Evolutionary conservation across 2,329 filamentous ascomycete genomes (phyloP).

Genomic region (Trematosphaeria pertusa): DNA sequence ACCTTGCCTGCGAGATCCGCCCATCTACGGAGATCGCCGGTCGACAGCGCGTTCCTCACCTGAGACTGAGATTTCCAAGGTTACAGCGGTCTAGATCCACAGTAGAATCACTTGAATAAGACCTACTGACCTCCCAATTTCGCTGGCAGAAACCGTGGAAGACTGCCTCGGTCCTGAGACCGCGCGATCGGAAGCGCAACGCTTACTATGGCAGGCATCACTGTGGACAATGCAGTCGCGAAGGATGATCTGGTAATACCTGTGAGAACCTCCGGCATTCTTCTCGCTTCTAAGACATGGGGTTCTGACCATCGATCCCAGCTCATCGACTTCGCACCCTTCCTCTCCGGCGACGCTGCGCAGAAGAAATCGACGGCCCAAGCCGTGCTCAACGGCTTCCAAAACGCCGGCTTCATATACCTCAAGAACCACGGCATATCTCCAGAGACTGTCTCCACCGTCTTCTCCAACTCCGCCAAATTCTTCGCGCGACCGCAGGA

Average conservation of each 20-base stretch:
- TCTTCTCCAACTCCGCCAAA: slow-evolving; percentile 61
- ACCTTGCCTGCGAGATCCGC: neutral
- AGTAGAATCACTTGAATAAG: neutral
- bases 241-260: slow-evolving; percentile 50
- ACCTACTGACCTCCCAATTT: neutral
- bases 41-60: neutral
- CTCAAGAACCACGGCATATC: slow-evolving; percentile 79
- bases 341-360: slow-evolving; percentile 67
- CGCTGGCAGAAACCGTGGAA: neutral
- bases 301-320: slow-evolving; percentile 40
- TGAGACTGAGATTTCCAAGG: no score
- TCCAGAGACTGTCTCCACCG: slow-evolving; percentile 61
- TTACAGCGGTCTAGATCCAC: no score
- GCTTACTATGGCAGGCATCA: slow-evolving; percentile 29
- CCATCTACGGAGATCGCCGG: neutral
- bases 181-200: neutral
- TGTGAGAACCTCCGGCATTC: slow-evolving; percentile 22
- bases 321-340: slow-evolving; percentile 81
- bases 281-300: neutral
- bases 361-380: slow-evolving; percentile 71
- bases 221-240: slow-evolving; percentile 43
- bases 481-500: slow-evolving; percentile 49
- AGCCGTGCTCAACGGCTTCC: slow-evolving; percentile 80
- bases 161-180: neutral
- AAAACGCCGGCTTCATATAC: slow-evolving; percentile 88